Evolutionary conservation across 768 basidiomycete species (phyloP).

Genomic region (Amanita muscaria): DNA sequence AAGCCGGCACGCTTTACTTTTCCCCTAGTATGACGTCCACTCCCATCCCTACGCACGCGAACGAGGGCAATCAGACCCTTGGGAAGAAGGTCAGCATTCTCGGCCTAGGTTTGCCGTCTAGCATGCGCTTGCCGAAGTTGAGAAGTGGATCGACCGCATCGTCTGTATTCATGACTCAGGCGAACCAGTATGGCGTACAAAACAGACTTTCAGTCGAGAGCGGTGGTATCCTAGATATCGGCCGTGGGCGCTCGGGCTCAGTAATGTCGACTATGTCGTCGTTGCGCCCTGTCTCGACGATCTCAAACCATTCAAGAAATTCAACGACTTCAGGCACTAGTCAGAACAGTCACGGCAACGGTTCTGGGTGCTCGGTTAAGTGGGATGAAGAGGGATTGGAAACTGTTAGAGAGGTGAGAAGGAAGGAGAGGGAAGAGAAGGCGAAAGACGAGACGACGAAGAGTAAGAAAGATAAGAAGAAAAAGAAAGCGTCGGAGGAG

Average conservation of each 20-base stretch:
- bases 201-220: constrained; percentile 4
- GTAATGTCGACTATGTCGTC: constrained; percentile 30
- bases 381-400: constrained; percentile 30
- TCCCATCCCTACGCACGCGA: constrained; percentile 10
- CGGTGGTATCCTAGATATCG: constrained; percentile 3
- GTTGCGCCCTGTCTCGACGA: constrained; percentile 37
- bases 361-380: constrained; percentile 12
- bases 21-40: constrained; percentile 20
- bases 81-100: constrained; percentile 57
- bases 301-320: constrained; percentile 29
- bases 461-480: constrained; percentile 21
- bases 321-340: constrained; percentile 9
- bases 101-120: constrained; percentile 53
- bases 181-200: constrained; percentile 2
- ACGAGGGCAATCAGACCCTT: constrained; percentile 27
- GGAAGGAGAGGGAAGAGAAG: constrained; percentile 31
- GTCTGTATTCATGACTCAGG: constrained; percentile 15
- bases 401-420: constrained; percentile 39
- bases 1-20: constrained; percentile 46
- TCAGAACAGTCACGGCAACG: neutral
- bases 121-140: constrained; percentile 35
- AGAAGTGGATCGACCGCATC: constrained; percentile 32
- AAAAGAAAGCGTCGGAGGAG: constrained; percentile 19
- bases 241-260: constrained; percentile 29
- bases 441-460: constrained; percentile 21